Conservation (phyloP, 768 basidiomycete species). For the Mycena latifolia region DNA sequence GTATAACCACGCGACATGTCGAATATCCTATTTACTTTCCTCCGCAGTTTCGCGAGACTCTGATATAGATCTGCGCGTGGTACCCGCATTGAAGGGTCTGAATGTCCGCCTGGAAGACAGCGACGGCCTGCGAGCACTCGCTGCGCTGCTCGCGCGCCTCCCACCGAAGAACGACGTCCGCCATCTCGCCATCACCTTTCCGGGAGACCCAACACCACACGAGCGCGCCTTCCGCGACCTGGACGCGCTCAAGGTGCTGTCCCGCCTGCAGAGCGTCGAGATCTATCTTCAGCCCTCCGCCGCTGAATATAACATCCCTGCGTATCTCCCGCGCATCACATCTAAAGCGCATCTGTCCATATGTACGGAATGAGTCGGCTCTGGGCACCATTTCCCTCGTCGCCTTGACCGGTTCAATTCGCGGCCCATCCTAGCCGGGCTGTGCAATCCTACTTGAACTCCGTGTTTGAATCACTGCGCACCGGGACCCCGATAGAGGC, state of each 20-base stretch:
- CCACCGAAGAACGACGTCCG: not conserved
- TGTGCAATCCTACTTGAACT: no score
- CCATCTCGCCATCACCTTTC: not conserved
- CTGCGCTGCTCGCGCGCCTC: not conserved
- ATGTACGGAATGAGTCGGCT: not conserved
- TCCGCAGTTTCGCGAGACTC: not conserved
- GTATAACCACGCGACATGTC: no score
- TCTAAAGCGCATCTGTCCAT: not conserved
- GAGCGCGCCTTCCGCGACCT: conserved; percentile 6
- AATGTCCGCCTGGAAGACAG: not conserved
- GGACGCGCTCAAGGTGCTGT: not conserved
- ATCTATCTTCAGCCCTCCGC: not conserved
- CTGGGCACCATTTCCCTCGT: not conserved
- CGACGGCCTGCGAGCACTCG: not conserved
- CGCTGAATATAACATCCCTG: not conserved
- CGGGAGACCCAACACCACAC: not conserved
- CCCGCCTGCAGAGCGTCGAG: not conserved
- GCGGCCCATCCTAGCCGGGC: no score
- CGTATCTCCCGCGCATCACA: not conserved
- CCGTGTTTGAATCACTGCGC: no score
- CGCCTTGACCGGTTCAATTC: not conserved
- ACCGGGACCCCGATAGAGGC: no score
- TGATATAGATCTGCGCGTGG: not conserved
- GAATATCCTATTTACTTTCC: not conserved
- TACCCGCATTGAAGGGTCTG: not conserved